phyloP scores from a whole-genome alignment of 1,284 basidiomycete species.

The Trichosporon coremiiforme region DNA sequence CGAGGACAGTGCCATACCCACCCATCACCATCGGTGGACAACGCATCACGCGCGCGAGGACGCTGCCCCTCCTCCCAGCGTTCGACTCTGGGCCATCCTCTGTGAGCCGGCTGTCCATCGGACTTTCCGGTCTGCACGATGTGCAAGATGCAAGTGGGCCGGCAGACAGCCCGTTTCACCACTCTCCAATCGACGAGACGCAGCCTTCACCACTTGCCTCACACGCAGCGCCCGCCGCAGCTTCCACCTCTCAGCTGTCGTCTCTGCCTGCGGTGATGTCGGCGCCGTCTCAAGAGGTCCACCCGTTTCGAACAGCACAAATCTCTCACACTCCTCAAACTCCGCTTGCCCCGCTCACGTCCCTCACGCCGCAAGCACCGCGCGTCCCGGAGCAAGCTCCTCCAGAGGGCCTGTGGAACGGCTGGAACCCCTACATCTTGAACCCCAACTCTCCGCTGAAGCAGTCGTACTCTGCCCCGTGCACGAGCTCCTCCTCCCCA shows the following conservation, averaged over 20 bases:
- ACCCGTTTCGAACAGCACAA: background rate
- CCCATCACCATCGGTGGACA: background rate
- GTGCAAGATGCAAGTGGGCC: too few species aligned
- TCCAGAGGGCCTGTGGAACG: background rate
- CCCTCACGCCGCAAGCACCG: too few species aligned
- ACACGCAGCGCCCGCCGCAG: too few species aligned
- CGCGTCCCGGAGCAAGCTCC: too few species aligned
- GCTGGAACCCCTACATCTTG: background rate
- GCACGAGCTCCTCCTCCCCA: background rate
- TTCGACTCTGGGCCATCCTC: background rate
- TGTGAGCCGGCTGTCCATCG: background rate
- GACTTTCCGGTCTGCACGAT: background rate
- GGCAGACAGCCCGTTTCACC: too few species aligned
- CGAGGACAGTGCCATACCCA: background rate
- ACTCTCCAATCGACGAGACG: too few species aligned
- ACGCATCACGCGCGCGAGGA: background rate
- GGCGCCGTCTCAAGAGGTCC: background rate
- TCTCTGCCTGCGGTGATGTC: too few species aligned
- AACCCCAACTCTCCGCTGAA: background rate
- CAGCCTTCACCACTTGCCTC: too few species aligned
- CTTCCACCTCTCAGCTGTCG: too few species aligned
- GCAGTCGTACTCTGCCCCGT: background rate
- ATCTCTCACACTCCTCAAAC: too few species aligned
- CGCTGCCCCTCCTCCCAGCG: background rate
- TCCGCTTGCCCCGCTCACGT: too few species aligned